Base-by-base conservation (phyloP, 140 eudicot species). In the Cichorium intybus region DNA sequence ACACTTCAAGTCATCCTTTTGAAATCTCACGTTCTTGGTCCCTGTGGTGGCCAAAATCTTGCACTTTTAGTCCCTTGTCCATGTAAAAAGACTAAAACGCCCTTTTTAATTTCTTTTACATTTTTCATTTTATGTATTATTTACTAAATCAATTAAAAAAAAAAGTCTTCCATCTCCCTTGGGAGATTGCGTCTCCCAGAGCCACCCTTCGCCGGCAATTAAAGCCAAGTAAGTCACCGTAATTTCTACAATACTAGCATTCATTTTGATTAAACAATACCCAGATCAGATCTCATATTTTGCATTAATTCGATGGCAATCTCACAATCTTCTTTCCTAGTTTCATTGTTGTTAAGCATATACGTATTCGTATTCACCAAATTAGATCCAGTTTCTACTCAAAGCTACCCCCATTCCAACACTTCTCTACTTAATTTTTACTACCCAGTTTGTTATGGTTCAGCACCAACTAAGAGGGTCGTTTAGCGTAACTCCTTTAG, bases 381-480 rank as follows among this genome's bases (percentile, higher is more conserved):
- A 47, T 80, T 85, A 15, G 92, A 81, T 87, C 81, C 84, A 62
- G 62, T 62, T 35, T 57, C 60, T 27, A 9, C 76, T 20, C 54
- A 56, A 46, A 63, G 23, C 53, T 88, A 95, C 62, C 52, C 88
- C 3, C 63, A 78, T 50, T 66, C 87, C 70, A 80, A 77, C 59
- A 50, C 84, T 51, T 72, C 85, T 24, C 64, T 88, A 57, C 69
- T 75, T 53, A 82, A 88, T 72, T 82, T n/a, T 53, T 60, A 72
- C 77, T 62, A 62, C 95, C 43, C 87, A 83, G 16, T 92, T 92
- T 57, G 73, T 60, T 46, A 88, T 88, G 96, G 83, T 83, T 41
- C 98, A 92, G 46, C 96, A 88, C 77, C 98, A 92, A 68, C 66
- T 92, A 47, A 78, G 98, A 64, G 98, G 98, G 4, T 66, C 72